These are phyloP conservation scores for Cryptococcus jaspeensis DNA, from an alignment of 1,284 basidiomycete species.

Conservation along the genomic window DNA sequence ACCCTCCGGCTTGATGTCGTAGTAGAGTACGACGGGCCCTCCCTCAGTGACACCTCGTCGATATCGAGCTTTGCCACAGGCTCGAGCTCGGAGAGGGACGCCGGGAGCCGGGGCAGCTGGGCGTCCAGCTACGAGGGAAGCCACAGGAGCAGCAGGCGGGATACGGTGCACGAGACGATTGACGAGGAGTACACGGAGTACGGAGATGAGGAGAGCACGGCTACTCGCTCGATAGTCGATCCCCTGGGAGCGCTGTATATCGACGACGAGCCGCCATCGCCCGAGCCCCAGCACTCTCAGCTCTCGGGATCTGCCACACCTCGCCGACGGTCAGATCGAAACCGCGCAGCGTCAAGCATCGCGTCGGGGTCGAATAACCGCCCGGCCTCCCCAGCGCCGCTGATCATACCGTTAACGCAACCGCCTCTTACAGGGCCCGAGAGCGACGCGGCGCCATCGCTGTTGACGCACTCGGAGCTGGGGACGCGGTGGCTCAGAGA, in stretches of 20 bases:
- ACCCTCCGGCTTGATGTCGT: constrained; percentile 70
- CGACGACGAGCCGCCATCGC: not conserved
- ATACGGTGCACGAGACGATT: constrained; percentile 1
- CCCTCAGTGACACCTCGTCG: constrained; percentile 79
- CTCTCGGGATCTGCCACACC: constrained; percentile 6
- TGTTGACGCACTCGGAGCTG: constrained; percentile 55
- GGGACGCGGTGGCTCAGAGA: constrained; percentile 78
- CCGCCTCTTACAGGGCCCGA: constrained; percentile 25
- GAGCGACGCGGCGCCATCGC: constrained; percentile 30
- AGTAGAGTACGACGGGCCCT: constrained; percentile 87
- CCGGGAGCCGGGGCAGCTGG: constrained; percentile 22
- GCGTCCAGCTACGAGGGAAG: constrained; percentile 11
- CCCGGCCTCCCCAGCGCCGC: not conserved
- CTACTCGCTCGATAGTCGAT: not conserved
- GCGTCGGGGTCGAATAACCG: not conserved
- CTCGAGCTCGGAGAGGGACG: constrained; percentile 13
- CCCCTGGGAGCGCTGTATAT: not conserved
- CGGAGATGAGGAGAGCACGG: constrained; percentile 1
- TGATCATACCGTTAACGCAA: not conserved
- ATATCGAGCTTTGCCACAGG: constrained; percentile 54
- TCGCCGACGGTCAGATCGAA: constrained; percentile 6
- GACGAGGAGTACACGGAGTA: constrained; percentile 7
- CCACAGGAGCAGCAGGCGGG: not conserved
- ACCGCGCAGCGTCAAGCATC: not conserved
- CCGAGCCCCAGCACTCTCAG: not conserved